A percentile compares a stretch with the other conserved stretches of the same genome.
phyloP scores from a whole-genome alignment of 2,329 filamentous ascomycete genomes.

The Emmonsiellopsis sp. region DNA sequence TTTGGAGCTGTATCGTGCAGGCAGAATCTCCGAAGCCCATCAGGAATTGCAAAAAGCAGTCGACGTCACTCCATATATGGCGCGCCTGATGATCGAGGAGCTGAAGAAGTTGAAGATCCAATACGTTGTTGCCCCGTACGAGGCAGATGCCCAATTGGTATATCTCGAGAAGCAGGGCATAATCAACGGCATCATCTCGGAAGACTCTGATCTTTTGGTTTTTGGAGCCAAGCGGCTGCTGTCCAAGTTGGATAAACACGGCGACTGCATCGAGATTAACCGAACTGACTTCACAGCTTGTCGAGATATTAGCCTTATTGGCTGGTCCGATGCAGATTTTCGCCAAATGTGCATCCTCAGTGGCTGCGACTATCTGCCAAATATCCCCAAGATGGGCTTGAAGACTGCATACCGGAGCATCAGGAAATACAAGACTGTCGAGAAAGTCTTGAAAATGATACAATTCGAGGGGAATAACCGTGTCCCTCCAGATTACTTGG shows the following conservation, averaged over 20 bases:
- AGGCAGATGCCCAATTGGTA: conserved; percentile 92
- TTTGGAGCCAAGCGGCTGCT: conserved; percentile 86
- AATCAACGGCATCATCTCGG: conserved; percentile 81
- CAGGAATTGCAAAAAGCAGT: conserved; percentile 88
- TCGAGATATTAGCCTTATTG: conserved; percentile 76
- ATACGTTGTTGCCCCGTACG: conserved; percentile 92
- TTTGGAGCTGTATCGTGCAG: conserved; percentile 69
- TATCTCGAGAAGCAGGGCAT: conserved; percentile 83
- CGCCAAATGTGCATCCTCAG: conserved; percentile 92
- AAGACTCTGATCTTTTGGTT: conserved; percentile 92
- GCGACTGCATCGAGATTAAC: conserved; percentile 85
- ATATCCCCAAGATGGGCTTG: conserved; percentile 75
- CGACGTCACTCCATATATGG: conserved; percentile 95
- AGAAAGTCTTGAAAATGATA: conserved; percentile 70
- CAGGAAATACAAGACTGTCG: conserved; percentile 79
- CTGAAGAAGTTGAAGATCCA: conserved; percentile 70
- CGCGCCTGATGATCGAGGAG: conserved; percentile 80
- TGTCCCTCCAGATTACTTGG: conserved; percentile 72
- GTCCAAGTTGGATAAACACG: conserved; percentile 90
- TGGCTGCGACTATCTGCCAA: conserved; percentile 89
- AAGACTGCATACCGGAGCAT: conserved; percentile 91
- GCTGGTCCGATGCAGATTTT: conserved; percentile 88
- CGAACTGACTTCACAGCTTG: conserved; percentile 81
- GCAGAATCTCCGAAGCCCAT: conserved; percentile 71
- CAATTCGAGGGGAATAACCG: conserved; percentile 82